Evolutionary conservation across 805 yeast species (phyloP).

Genomic region (Metschnikowia matae): DNA sequence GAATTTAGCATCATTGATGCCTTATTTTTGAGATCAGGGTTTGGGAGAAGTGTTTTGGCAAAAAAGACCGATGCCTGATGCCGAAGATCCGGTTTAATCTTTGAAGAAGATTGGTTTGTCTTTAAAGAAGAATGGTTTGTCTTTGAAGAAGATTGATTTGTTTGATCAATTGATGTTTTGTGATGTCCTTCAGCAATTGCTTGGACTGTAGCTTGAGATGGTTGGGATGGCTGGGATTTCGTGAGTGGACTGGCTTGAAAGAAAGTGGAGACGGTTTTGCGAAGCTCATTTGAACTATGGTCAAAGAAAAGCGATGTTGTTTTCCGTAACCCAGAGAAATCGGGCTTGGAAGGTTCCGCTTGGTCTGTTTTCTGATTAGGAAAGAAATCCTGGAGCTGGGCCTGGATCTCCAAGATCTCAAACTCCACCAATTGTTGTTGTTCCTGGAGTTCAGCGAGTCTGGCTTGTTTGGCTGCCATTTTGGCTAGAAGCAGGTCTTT

Average conservation of each 20-base stretch:
- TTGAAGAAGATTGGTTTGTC: background rate
- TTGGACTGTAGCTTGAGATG: no score
- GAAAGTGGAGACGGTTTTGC: conserved; percentile 1
- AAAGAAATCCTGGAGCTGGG: conserved; percentile 13
- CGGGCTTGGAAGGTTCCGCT: background rate
- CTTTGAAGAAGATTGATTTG: no score
- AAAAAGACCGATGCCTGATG: conserved; percentile 1
- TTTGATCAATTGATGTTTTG: no score
- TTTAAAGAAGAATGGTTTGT: no score
- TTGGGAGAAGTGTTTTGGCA: conserved; percentile 3
- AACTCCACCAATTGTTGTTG: conserved; percentile 30
- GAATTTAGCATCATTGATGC: conserved; percentile 21
- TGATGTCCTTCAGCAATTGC: no score
- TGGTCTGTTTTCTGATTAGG: background rate
- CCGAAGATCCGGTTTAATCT: background rate
- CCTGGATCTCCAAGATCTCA: conserved; percentile 30
- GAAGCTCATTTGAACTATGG: conserved; percentile 3
- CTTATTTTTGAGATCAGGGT: conserved; percentile 15
- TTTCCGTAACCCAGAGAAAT: background rate
- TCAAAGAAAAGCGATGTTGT: conserved; percentile 11
- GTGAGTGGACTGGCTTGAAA: background rate
- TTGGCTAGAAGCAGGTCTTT: conserved; percentile 12
- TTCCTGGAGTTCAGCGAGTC: conserved; percentile 46
- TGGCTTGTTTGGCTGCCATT: conserved; percentile 51
- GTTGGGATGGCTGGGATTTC: no score